These are phyloP conservation scores for Fusarium sp. DNA, from an alignment of 2,329 filamentous ascomycete species.

Conservation along the genomic window DNA sequence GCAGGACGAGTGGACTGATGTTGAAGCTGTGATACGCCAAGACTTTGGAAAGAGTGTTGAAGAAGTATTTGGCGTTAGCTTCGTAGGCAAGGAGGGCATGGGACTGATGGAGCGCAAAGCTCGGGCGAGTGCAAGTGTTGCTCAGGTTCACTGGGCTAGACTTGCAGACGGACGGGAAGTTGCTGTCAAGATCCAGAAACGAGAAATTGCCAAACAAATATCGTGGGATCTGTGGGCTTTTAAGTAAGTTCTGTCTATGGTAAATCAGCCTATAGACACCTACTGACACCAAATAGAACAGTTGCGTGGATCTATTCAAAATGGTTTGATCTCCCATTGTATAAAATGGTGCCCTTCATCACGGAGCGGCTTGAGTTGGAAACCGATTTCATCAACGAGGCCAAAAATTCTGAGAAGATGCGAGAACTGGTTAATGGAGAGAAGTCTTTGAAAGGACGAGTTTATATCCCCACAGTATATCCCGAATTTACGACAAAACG, in stretches of 20 bases:
- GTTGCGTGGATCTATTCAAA: slow-evolving; percentile 85
- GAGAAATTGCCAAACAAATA: slow-evolving; percentile 90
- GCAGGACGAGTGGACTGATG: slow-evolving; percentile 87
- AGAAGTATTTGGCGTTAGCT: slow-evolving; percentile 92
- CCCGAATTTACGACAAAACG: slow-evolving; percentile 83
- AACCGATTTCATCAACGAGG: slow-evolving; percentile 94
- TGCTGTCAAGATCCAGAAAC: slow-evolving; percentile 96
- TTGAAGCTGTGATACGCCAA: slow-evolving; percentile 84
- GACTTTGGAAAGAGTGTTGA: slow-evolving; percentile 90
- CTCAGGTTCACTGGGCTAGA: slow-evolving; percentile 95
- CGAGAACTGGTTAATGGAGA: slow-evolving; percentile 79
- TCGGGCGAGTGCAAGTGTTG: slow-evolving; percentile 87
- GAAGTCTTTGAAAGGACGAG: slow-evolving; percentile 77
- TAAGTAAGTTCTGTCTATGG: slow-evolving; percentile 65
- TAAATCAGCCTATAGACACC: not conserved
- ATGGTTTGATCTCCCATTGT: slow-evolving; percentile 93
- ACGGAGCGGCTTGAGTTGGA: slow-evolving; percentile 91
- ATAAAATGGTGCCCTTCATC: slow-evolving; percentile 91
- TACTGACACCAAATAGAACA: slow-evolving; percentile 61
- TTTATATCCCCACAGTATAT: slow-evolving; percentile 90
- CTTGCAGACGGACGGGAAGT: slow-evolving; percentile 89
- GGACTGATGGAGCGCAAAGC: slow-evolving; percentile 71
- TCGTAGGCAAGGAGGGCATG: slow-evolving; percentile 75
- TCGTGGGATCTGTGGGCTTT: slow-evolving; percentile 97
- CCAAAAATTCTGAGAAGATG: slow-evolving; percentile 88